Evolutionary conservation across 2,329 filamentous ascomycete genomes (phyloP), one percentile per base, ranked within the genome.

Genomic region (Fusarium gaditjirri): DNA sequence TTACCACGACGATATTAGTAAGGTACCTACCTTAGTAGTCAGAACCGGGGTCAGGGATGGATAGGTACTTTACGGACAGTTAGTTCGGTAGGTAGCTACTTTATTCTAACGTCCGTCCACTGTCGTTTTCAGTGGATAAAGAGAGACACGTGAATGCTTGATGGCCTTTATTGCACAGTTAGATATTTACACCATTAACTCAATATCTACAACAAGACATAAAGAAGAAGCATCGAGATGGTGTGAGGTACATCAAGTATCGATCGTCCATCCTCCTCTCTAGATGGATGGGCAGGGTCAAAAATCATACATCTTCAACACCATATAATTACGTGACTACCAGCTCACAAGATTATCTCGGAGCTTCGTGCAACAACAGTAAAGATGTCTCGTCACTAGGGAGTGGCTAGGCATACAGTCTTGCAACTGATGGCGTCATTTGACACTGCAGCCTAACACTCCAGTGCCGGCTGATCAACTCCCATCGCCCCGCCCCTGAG

Each of bases 31-130:
- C n/a, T 33, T 33, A 33, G 31, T 33, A 33, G 31, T 6, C 13
- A 33, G 12, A 33, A 33, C 31, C 6, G 13, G 31, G 42, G 36
- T 44, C 6, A 27, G 50, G 49, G 14, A n/a, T 27, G 54, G 25
- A 25, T n/a, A n/a, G n/a, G n/a, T n/a, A n/a, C n/a, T n/a, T n/a
- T n/a, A n/a, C n/a, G n/a, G n/a, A n/a, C n/a, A n/a, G n/a, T n/a
- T n/a, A n/a, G n/a, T n/a, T n/a, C n/a, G n/a, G n/a, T n/a, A n/a
- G n/a, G n/a, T n/a, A n/a, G 6, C 27, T 27, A 50, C 55, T 56
- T 62, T 68, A 52, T 68, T 52, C 21, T 39, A 36, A 68, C 49
- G 49, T 63, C 27, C 14, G 8, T 56, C n/a, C n/a, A n/a, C n/a
- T 10, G 25, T n/a, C 27, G 11, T 33, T 21, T 61, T 50, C 17